Conservation (phyloP, 2,329 filamentous ascomycete species). For the Hymenoscyphus fraxineus region DNA sequence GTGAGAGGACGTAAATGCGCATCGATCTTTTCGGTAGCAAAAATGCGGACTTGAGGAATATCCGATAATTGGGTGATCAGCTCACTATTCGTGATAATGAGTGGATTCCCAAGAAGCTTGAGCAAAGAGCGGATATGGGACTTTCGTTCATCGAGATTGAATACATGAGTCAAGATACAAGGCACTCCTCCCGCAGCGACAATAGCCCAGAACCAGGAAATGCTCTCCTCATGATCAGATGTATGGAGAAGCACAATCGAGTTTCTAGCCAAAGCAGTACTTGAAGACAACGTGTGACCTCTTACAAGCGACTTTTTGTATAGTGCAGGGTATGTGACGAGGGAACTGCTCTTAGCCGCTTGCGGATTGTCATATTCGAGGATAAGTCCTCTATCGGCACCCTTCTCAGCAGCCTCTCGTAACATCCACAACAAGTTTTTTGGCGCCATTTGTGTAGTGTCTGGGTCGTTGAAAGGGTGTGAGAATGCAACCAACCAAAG, state of each 20-base stretch:
- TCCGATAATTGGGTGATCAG: conserved; percentile 10
- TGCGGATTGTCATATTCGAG: background rate
- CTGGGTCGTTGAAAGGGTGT: background rate
- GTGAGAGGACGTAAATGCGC: background rate
- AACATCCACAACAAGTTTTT: background rate
- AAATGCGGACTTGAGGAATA: background rate
- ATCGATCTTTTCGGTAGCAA: background rate
- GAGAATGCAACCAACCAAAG: background rate
- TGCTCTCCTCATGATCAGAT: conserved; percentile 36
- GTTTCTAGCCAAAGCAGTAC: background rate
- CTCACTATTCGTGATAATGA: conserved; percentile 12
- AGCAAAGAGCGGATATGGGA: conserved; percentile 32
- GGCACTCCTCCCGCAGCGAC: conserved; percentile 37
- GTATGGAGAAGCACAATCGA: conserved; percentile 33
- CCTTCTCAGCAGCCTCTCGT: background rate
- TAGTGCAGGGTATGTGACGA: background rate
- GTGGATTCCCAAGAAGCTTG: conserved; percentile 9
- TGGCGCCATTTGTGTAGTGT: background rate
- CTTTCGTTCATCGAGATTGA: conserved; percentile 30
- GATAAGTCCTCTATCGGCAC: background rate
- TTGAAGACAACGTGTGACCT: background rate
- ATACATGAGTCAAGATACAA: conserved; percentile 34
- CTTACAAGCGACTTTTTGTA: background rate
- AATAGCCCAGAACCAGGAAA: conserved; percentile 42
- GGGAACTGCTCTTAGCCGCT: background rate